Evolutionary conservation across 176 grass and related monocot species (phyloP).

Genomic region (Oryza brachyantha): DNA sequence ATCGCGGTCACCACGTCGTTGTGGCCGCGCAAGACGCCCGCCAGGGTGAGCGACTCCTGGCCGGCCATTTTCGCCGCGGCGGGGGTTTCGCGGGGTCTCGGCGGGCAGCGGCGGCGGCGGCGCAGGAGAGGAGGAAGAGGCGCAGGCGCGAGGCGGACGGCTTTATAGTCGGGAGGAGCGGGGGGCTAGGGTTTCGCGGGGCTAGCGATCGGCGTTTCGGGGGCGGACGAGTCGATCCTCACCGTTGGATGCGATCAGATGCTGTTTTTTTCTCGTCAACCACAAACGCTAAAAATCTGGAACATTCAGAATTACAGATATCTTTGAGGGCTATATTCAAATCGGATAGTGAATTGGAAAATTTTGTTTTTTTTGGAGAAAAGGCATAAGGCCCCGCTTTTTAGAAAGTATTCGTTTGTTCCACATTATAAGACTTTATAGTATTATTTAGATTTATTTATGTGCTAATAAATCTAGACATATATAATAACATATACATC

Average conservation of each 20-base stretch:
- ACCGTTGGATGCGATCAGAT: constrained; percentile 11
- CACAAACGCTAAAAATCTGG: not conserved
- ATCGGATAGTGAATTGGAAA: too few species aligned
- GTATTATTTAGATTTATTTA: too few species aligned
- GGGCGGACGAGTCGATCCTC: not conserved
- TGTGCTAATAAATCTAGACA: too few species aligned
- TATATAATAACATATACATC: too few species aligned
- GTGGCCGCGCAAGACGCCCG: constrained; percentile 54
- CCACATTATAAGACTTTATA: too few species aligned
- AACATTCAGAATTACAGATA: too few species aligned
- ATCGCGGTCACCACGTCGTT: constrained; percentile 65
- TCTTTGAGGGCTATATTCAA: too few species aligned
- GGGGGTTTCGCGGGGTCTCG: not conserved
- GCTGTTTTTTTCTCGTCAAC: not conserved
- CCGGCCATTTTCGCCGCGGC: constrained; percentile 32
- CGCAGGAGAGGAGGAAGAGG: not conserved
- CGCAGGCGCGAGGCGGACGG: not conserved
- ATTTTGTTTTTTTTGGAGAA: too few species aligned
- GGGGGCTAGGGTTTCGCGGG: constrained; percentile 46
- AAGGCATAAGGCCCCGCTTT: too few species aligned
- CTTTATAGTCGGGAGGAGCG: constrained; percentile 29
- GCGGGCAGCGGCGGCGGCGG: not conserved
- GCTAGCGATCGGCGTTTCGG: not conserved
- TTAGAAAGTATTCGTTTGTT: too few species aligned
- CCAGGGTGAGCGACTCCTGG: constrained; percentile 43